Evolutionary conservation across 768 basidiomycete genomes (phyloP).

Genomic region (Dioszegia aurantiaca): DNA sequence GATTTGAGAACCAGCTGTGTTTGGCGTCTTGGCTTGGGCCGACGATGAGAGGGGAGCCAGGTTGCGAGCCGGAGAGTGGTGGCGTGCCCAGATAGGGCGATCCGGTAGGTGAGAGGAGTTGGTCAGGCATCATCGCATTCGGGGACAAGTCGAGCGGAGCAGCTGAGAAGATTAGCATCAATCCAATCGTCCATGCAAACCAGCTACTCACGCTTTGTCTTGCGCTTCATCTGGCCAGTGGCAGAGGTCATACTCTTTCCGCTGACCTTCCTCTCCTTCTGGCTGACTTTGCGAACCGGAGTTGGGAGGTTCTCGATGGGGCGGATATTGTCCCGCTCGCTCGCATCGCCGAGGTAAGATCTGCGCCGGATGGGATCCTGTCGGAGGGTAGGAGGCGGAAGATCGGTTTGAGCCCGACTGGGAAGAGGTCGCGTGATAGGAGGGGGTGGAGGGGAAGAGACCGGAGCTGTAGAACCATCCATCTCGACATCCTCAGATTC

Average conservation of each 20-base stretch:
- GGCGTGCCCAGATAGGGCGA: conserved; percentile 34
- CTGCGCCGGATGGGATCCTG: conserved; percentile 22
- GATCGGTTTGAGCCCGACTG: conserved; percentile 16
- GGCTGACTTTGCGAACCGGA: conserved; percentile 9
- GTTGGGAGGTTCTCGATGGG: conserved; percentile 10
- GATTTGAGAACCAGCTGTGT: conserved; percentile 76
- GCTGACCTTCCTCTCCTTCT: conserved; percentile 13
- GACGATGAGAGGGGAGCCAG: conserved; percentile 31
- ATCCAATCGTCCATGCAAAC: neutral
- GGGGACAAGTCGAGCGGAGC: conserved; percentile 38
- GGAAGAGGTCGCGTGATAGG: conserved; percentile 11
- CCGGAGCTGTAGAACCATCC: neutral
- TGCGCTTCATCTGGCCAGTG: conserved; percentile 26
- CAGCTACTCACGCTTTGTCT: conserved; percentile 36
- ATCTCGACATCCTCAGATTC: conserved; percentile 8
- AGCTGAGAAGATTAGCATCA: conserved; percentile 15
- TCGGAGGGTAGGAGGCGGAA: conserved; percentile 2
- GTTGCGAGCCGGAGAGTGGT: conserved; percentile 15
- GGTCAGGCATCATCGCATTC: conserved; percentile 22
- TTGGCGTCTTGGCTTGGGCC: conserved; percentile 53
- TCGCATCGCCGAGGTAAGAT: conserved; percentile 36
- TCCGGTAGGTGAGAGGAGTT: conserved; percentile 27
- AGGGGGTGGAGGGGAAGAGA: neutral
- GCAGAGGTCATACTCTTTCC: conserved; percentile 7
- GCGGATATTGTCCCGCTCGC: conserved; percentile 18